Base-by-base conservation (phyloP, 345 rosid species). In the Populus simonii region DNA sequence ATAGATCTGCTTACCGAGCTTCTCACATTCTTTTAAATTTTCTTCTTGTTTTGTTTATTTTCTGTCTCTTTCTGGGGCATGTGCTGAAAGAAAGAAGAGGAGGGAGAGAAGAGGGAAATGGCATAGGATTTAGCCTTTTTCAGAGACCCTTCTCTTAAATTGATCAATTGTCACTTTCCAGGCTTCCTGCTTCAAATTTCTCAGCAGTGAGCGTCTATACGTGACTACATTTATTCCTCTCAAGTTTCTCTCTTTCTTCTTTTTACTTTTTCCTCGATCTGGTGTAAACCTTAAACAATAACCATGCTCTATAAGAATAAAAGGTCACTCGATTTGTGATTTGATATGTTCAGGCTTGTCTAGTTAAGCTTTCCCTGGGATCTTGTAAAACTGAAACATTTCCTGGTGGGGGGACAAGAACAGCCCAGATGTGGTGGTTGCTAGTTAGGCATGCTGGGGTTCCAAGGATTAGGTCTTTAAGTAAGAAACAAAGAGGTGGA, bases 1-100 rank as follows among this genome's bases (percentile, higher is more conserved):
- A 83, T 88, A 59, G 71, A 83, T 90, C 92, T 93, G 95, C 95
- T 93, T 91, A 93, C 97, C 93, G 94, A 93, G 83, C 89, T 90
- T 91, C 90, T 81, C n/a, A 93, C 88, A 91, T 84, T 73, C 29
- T 10, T 38, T 59, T 62, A 8, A 1, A 3, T 36, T 51, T 29
- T 0, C 27, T 78, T 0, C 0, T 8, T n/a, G 3, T 16, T 25
- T 3, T 39, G n/a, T 9, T 53, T 20, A 9, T 7, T 10, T 2
- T 45, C 67, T 63, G 35, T 25, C 39, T 22, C 5, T 43, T 10
- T 43, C 47, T 13, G 0, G 15, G 11, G 8, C 39, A 38, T 38
- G 1, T 43, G 15, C 47, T 11, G 47, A 41, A 55, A 20, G 0
- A n/a, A 15, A 36, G 80, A 80, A 85, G 86, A 88, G 71, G 49